Evolutionary conservation across 345 rosid species (phyloP).

Genomic region (Linum trigynum): DNA sequence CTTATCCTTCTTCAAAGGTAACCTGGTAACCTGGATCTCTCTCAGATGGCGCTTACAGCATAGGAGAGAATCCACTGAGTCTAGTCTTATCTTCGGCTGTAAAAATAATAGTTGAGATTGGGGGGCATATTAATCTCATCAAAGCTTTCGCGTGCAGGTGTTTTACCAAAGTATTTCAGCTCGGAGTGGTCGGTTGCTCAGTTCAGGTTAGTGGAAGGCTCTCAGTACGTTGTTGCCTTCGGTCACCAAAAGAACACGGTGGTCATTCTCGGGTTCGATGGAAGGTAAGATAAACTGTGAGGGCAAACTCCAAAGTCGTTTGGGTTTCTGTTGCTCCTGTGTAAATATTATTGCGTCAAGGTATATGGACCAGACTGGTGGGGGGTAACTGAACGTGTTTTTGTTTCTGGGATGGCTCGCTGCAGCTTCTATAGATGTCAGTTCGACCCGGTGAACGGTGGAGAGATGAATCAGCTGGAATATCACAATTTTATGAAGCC

Average conservation of each 20-base stretch:
- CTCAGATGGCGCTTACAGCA: too few species aligned
- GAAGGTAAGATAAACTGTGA: neutral
- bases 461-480: slow-evolving; percentile 87
- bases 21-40: too few species aligned
- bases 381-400: neutral
- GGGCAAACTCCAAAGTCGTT: neutral
- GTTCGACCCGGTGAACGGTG: slow-evolving; percentile 81
- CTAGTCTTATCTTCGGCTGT: too few species aligned
- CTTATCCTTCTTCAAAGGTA: slow-evolving; percentile 77
- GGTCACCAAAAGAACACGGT: slow-evolving; percentile 11
- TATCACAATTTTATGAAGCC: slow-evolving; percentile 78
- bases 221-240: slow-evolving; percentile 7
- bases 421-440: slow-evolving; percentile 87
- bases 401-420: neutral
- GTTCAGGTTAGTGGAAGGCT: slow-evolving; percentile 5
- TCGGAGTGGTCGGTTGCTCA: slow-evolving; percentile 10
- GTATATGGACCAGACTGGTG: neutral
- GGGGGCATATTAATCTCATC: neutral
- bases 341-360: neutral
- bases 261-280: slow-evolving; percentile 7
- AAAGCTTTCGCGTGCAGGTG: neutral
- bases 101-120: too few species aligned
- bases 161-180: slow-evolving; percentile 9
- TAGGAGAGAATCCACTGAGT: too few species aligned
- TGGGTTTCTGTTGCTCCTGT: neutral